Conservation (phyloP, 495 filamentous ascomycete genomes). For the Hypoxylon trugodes region DNA sequence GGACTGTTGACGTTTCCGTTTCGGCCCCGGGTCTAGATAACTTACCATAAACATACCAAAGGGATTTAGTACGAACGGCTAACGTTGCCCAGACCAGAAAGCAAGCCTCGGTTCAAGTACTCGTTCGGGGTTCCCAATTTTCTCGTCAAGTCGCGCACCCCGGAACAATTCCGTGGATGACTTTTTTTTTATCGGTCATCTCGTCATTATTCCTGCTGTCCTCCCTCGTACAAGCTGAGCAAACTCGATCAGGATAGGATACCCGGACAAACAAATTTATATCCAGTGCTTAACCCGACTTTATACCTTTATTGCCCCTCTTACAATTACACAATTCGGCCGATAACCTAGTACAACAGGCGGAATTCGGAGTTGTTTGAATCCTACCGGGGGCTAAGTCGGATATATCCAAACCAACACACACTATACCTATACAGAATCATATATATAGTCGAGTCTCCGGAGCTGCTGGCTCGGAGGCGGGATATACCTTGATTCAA, state of each 20-base stretch:
- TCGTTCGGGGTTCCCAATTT: neutral
- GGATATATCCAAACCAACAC: neutral
- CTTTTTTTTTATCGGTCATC: too few species aligned
- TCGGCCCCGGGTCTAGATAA: conserved; percentile 21
- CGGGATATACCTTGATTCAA: neutral
- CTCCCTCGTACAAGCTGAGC: too few species aligned
- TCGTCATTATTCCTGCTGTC: too few species aligned
- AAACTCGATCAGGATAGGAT: too few species aligned
- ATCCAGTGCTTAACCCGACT: conserved; percentile 13
- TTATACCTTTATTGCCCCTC: neutral
- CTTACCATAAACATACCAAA: too few species aligned
- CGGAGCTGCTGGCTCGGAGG: conserved; percentile 15
- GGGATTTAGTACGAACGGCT: too few species aligned
- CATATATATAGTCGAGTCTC: conserved; percentile 10
- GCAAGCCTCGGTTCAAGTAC: conserved; percentile 23
- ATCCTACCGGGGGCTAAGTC: conserved; percentile 3
- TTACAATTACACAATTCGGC: neutral
- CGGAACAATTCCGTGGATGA: neutral
- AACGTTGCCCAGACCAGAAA: too few species aligned
- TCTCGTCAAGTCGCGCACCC: conserved; percentile 9
- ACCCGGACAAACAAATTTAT: neutral
- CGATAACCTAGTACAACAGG: neutral
- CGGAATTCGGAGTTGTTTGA: conserved; percentile 24
- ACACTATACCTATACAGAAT: neutral
- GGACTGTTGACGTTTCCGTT: conserved; percentile 16